A percentile compares a stretch with the other conserved stretches of the same genome.
Conservation (phyloP, 805 yeast species). For the Cyberlindnera mycetangii region DNA sequence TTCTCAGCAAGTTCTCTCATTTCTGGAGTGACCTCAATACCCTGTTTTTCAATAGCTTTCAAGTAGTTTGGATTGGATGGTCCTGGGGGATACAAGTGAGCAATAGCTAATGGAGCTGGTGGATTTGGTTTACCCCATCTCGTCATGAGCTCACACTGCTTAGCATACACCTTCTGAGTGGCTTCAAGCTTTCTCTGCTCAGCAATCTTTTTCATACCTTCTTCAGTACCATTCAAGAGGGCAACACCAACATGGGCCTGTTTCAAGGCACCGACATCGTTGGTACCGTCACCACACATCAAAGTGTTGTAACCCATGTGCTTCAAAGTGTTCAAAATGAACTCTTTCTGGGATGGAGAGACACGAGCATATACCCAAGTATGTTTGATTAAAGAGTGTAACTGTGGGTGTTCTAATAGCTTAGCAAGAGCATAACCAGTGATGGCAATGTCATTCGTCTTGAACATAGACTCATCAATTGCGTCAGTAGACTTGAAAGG, state of each 20-base stretch:
- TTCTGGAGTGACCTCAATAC: constrained; percentile 76
- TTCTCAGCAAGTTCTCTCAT: constrained; percentile 56
- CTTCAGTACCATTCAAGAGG: constrained; percentile 94
- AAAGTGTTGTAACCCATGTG: constrained; percentile 87
- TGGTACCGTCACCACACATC: constrained; percentile 99
- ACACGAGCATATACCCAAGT: constrained; percentile 98
- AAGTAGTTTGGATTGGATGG: constrained; percentile 85
- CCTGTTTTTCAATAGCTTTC: constrained; percentile 80
- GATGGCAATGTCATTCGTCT: constrained; percentile 78
- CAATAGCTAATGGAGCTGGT: constrained; percentile 81
- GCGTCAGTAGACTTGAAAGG: constrained; percentile 62
- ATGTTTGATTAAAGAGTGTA: constrained; percentile 72
- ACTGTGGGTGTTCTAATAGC: constrained; percentile 63
- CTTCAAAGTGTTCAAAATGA: constrained; percentile 77
- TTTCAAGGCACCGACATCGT: constrained; percentile 98
- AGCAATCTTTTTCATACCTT: constrained; percentile 82
- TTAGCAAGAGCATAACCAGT: constrained; percentile 86
- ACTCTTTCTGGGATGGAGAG: constrained; percentile 94
- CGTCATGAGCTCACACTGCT: constrained; percentile 74
- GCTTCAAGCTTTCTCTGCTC: constrained; percentile 73
- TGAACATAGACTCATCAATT: constrained; percentile 55
- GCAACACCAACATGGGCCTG: constrained; percentile 99
- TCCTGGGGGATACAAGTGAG: constrained; percentile 96
- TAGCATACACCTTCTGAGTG: constrained; percentile 66
- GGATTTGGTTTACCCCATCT: constrained; percentile 85